Evolutionary conservation across 345 rosid species (phyloP).

Genomic region (Chamaenerion angustifolium): DNA sequence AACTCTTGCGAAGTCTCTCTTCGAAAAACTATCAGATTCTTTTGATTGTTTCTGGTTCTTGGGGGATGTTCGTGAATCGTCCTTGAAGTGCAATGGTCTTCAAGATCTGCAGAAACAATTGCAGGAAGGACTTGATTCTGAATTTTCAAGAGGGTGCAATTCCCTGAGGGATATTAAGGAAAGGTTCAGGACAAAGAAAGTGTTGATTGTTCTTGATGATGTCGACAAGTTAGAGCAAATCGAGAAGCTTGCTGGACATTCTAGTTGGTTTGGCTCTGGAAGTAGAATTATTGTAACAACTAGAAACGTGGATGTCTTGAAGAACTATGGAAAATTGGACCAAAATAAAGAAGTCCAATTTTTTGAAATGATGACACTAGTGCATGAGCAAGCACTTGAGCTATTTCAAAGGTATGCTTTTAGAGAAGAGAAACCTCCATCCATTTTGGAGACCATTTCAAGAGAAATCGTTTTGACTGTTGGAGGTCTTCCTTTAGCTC

Average conservation of each 20-base stretch:
- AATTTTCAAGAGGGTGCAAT: not conserved
- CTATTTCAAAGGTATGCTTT: slow-evolving; percentile 5
- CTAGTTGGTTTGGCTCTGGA: not conserved
- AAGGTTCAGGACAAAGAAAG: not conserved
- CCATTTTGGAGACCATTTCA: not conserved
- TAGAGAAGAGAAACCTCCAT: not conserved
- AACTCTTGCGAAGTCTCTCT: slow-evolving; percentile 7
- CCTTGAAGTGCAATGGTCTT: not conserved
- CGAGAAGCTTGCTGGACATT: not conserved
- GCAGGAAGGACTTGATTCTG: not conserved
- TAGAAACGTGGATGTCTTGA: not conserved
- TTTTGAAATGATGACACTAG: not conserved
- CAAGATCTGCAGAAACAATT: slow-evolving; percentile 1
- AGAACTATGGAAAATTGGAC: not conserved
- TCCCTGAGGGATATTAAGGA: not conserved
- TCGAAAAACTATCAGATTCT: not conserved
- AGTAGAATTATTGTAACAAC: slow-evolving; percentile 1
- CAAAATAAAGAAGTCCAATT: not conserved
- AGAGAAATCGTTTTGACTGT: not conserved
- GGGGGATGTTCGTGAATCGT: slow-evolving; percentile 1
- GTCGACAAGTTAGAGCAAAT: not conserved
- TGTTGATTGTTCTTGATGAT: not conserved
- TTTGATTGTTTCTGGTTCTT: slow-evolving; percentile 4
- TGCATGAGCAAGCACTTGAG: not conserved
- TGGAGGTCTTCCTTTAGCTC: slow-evolving; percentile 6